These are phyloP conservation scores for Colletotrichum sp. DNA, from an alignment of 2,329 filamentous ascomycete genomes.

Conservation along the genomic window DNA sequence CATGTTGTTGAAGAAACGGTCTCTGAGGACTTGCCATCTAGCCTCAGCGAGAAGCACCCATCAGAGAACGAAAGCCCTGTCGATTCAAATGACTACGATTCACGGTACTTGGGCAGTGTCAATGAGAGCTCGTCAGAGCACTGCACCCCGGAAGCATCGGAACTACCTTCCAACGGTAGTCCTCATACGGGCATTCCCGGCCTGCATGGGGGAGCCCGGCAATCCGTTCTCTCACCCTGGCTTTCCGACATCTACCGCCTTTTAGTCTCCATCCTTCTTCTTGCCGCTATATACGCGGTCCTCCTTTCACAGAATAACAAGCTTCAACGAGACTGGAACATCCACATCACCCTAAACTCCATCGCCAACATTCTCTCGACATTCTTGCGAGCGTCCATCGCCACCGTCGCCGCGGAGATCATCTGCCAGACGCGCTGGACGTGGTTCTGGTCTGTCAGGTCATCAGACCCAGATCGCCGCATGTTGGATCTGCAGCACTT, in stretches of 20 bases:
- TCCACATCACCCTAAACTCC: neutral
- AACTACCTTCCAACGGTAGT: fast-evolving
- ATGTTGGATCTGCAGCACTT: neutral
- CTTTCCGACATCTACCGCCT: neutral
- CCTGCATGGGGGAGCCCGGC: neutral
- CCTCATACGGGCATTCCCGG: neutral
- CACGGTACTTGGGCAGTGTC: neutral
- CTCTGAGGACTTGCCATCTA: neutral
- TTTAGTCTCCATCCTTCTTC: neutral
- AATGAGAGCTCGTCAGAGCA: neutral
- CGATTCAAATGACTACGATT: neutral
- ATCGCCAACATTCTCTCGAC: neutral
- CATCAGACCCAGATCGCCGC: neutral
- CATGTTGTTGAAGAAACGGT: neutral
- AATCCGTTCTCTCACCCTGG: neutral
- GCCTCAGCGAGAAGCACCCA: neutral
- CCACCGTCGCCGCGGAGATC: neutral
- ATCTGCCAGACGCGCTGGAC: neutral
- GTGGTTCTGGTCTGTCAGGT: neutral
- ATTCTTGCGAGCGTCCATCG: neutral
- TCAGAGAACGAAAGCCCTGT: neutral
- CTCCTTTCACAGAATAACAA: neutral
- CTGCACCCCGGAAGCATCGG: neutral
- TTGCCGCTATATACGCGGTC: neutral
- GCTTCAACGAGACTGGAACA: neutral